Conservation (phyloP, 176 grass and related monocot species). For the Oryza glaberrima region DNA sequence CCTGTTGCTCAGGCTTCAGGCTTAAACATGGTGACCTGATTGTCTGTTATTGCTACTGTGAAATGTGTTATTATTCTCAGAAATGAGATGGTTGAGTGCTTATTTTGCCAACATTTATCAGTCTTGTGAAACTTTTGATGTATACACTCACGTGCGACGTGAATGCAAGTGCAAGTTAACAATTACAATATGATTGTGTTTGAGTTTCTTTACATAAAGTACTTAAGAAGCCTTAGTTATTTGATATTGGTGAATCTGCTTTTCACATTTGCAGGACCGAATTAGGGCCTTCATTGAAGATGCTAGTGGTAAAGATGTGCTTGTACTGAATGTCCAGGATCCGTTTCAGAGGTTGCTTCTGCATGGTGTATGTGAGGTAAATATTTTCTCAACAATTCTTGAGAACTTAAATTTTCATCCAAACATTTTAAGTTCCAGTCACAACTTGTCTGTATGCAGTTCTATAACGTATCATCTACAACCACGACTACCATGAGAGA, state of each 20-base stretch:
- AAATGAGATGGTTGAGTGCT: background rate
- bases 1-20: background rate
- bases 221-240: background rate
- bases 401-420: background rate
- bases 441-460: constrained; percentile 43
- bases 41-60: background rate
- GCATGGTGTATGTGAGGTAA: constrained; percentile 91
- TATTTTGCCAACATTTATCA: background rate
- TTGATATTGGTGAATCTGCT: background rate
- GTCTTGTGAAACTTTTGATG: background rate
- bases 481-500: constrained; percentile 53
- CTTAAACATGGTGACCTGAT: background rate
- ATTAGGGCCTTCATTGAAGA: constrained; percentile 60
- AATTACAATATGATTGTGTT: background rate
- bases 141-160: background rate
- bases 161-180: background rate
- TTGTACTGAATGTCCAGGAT: constrained; percentile 81
- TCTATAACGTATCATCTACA: constrained; percentile 74
- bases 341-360: constrained; percentile 84
- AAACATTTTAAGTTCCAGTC: background rate
- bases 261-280: constrained; percentile 51
- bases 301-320: constrained; percentile 45
- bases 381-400: background rate
- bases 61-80: background rate
- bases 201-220: background rate